Conservation (phyloP, 2,329 filamentous ascomycete genomes). For the Penicillium sp. region DNA sequence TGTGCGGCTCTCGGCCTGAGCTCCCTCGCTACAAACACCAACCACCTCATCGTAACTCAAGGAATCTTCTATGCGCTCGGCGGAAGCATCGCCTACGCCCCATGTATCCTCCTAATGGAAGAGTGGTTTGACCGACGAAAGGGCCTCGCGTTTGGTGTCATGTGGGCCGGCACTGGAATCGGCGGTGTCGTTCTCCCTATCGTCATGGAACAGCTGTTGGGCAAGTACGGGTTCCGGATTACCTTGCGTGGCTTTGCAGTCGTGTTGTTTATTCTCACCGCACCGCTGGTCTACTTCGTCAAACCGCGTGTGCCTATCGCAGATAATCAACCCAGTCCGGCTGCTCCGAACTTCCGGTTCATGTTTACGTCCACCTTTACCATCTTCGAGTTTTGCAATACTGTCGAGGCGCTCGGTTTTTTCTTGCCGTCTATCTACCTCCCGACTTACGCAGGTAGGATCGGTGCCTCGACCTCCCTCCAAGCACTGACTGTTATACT, state of each 20-base stretch:
- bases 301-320: constrained; percentile 39
- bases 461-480: constrained; percentile 26
- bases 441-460: constrained; percentile 38
- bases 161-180: constrained; percentile 41
- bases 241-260: constrained; percentile 44
- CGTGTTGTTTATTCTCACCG: constrained; percentile 38
- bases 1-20: constrained; percentile 24
- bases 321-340: constrained; percentile 24
- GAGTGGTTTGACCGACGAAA: constrained; percentile 53
- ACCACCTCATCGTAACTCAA: constrained; percentile 25
- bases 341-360: constrained; percentile 42
- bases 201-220: constrained; percentile 43
- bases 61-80: constrained; percentile 41
- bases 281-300: constrained; percentile 42
- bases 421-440: constrained; percentile 43
- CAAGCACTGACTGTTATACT: constrained; percentile 32
- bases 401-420: constrained; percentile 38
- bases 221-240: constrained; percentile 43
- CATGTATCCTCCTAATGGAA: constrained; percentile 49
- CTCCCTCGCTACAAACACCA: constrained; percentile 23
- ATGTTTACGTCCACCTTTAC: constrained; percentile 41
- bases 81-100: constrained; percentile 50
- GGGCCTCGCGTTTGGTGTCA: constrained; percentile 46
- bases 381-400: constrained; percentile 51
- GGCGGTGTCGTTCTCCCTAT: constrained; percentile 46